Conservation (phyloP, 306 rosid genomes). For the Begonia fuchsioides region DNA sequence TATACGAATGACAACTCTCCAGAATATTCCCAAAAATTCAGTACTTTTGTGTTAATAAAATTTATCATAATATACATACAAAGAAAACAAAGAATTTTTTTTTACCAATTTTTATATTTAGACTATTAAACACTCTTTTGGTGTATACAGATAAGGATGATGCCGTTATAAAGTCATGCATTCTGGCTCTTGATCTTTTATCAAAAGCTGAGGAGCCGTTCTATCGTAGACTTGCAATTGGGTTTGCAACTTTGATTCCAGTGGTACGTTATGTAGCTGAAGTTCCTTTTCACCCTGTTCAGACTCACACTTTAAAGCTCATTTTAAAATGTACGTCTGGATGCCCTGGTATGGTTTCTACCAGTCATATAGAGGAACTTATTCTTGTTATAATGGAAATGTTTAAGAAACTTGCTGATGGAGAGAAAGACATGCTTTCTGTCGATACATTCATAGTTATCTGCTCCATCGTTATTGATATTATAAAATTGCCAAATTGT, state of each 20-base stretch:
- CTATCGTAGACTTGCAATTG: slow-evolving; percentile 63
- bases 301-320: slow-evolving; percentile 55
- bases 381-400: slow-evolving; percentile 40
- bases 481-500: slow-evolving; percentile 50
- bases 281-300: slow-evolving; percentile 82
- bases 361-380: slow-evolving; percentile 58
- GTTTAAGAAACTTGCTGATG: slow-evolving; percentile 52
- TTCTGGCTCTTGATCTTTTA: slow-evolving; percentile 60
- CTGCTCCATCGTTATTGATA: slow-evolving; percentile 54
- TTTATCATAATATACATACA: no score
- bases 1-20: no score
- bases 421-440: slow-evolving; percentile 62
- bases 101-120: slow-evolving; percentile 2
- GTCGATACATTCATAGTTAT: slow-evolving; percentile 41
- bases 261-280: slow-evolving; percentile 58
- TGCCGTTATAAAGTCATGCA: slow-evolving; percentile 58
- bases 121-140: slow-evolving; percentile 20
- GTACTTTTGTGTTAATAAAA: no score
- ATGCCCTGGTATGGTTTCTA: slow-evolving; percentile 64
- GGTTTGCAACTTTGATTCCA: slow-evolving; percentile 78
- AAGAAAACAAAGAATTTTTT: not conserved
- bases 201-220: slow-evolving; percentile 62
- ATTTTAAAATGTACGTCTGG: slow-evolving; percentile 58
- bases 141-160: slow-evolving; percentile 55
- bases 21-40: no score